These are phyloP conservation scores for Chytriomyces sp. DNA, from an alignment of 192 early-diverging fungal genomes.

Conservation along the genomic window DNA sequence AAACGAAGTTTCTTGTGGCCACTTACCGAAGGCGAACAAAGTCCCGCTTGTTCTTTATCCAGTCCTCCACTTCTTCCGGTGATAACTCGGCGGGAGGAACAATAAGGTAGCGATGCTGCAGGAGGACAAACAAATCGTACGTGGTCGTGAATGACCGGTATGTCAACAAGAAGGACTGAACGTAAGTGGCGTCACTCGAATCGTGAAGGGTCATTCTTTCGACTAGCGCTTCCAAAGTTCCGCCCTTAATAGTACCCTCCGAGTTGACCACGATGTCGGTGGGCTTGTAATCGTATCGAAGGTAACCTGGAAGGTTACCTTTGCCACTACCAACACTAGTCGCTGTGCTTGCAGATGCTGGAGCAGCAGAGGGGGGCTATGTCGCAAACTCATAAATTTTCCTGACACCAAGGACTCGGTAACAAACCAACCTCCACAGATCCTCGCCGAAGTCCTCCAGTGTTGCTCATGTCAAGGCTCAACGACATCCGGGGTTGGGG, in stretches of 20 bases:
- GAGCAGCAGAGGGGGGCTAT: neutral
- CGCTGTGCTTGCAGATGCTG: neutral
- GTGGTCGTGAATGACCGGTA: conserved; percentile 91
- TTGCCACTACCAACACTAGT: neutral
- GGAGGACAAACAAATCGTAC: conserved; percentile 69
- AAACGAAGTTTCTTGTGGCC: neutral
- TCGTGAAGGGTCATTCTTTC: conserved; percentile 76
- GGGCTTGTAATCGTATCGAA: conserved; percentile 57
- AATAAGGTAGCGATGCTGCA: conserved; percentile 80
- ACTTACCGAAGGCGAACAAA: conserved; percentile 77
- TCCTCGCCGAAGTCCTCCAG: neutral
- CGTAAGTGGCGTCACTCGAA: conserved; percentile 73
- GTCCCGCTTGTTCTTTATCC: conserved; percentile 85
- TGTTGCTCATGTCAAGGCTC: neutral
- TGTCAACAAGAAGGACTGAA: conserved; percentile 86
- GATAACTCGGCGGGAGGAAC: conserved; percentile 68
- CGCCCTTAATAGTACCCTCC: conserved; percentile 75
- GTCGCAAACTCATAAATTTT: neutral
- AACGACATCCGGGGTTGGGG: no score
- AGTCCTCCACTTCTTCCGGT: conserved; percentile 67
- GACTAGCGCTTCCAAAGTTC: conserved; percentile 67
- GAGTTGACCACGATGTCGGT: conserved; percentile 64
- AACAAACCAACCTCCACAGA: neutral
- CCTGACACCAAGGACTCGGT: neutral
- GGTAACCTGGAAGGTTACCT: conserved; percentile 46